Base-by-base conservation (phyloP, 495 filamentous ascomycete species). In the Penicillium alfredii region DNA sequence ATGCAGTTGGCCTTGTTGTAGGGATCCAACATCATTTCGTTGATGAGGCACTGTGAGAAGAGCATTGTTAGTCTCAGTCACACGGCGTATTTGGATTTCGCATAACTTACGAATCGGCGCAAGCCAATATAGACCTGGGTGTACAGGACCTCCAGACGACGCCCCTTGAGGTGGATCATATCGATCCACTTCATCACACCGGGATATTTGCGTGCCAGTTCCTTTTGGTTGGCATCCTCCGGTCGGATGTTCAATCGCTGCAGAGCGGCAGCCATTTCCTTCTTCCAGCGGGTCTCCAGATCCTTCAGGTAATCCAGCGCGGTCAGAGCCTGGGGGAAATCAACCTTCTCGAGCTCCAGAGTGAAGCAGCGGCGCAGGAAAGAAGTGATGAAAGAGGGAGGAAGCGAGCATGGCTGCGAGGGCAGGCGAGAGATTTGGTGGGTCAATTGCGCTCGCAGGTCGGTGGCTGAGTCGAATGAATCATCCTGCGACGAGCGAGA, bases 241-340 rank as follows among this genome's bases (percentile, higher is more conserved):
- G 57, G 47, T 10, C 60, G 56, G n/a, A 78, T 28, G 4, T 58
- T 56, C 21, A 78, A 45, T 26, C 71, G 60, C 21, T 60, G 44
- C 29, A 74, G 35, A 10, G 68, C 71, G 5, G 60, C 54, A 3
- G 56, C 54, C 6, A 77, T 51, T 44, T 86, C 82, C 30, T 76
- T 75, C 48, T 75, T 71, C 35, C 80, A 71, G 38, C 82, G 65
- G n/a, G 45, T 66, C 40, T 87, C 80, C 14, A 87, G 59, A 38
- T 84, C 79, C 39, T 72, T 77, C 28, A 85, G 64, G 51, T 86
- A 87, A 55, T 87, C 82, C 40, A 87, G 56, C 12, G 74, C 80
- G 6, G 79, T 79, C 37, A 87, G 60, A 11, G 81, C 77, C 54
- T 86, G 81, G 11, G 79, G 73, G 45, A 87, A 86, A 56, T 84